Evolutionary conservation across 2,329 filamentous ascomycete species (phyloP).

Genomic region (Ascochyta pisi): DNA sequence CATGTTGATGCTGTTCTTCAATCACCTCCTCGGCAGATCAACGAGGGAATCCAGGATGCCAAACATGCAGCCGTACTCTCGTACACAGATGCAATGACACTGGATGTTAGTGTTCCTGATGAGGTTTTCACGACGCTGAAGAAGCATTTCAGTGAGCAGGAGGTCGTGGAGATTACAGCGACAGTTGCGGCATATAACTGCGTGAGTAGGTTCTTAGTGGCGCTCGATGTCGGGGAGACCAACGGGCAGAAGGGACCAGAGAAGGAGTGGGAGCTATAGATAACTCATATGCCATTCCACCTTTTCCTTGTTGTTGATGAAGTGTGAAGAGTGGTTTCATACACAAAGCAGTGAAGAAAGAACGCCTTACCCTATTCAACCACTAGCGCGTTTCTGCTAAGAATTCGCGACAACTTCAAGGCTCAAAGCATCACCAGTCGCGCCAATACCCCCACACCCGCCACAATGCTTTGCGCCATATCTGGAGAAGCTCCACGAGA

Average conservation of each 20-base stretch:
- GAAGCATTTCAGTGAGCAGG: conserved; percentile 68
- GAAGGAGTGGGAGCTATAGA: conserved; percentile 17
- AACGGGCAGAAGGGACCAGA: conserved; percentile 36
- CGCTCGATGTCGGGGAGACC: conserved; percentile 69
- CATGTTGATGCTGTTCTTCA: conserved; percentile 40
- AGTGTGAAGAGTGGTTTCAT: not conserved
- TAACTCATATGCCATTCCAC: not conserved
- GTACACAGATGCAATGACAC: conserved; percentile 86
- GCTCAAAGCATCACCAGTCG: conserved; percentile 3
- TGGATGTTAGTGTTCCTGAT: conserved; percentile 72
- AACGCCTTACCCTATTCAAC: not conserved
- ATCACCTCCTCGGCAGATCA: conserved; percentile 24
- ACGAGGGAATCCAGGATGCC: conserved; percentile 54
- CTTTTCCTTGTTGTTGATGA: not conserved
- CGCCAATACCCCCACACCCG: conserved; percentile 16
- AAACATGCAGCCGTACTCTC: conserved; percentile 72
- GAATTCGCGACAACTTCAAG: conserved; percentile 16
- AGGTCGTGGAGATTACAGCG: conserved; percentile 81
- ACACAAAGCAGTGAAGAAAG: not conserved
- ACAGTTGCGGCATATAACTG: conserved; percentile 85
- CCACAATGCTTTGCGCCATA: conserved; percentile 64
- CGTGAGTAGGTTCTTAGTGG: conserved; percentile 82
- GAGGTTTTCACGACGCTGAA: conserved; percentile 70
- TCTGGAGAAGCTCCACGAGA: conserved; percentile 96
- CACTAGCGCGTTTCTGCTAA: conserved; percentile 15